A percentile compares a stretch with the other conserved stretches of the same genome.
These are phyloP conservation scores for Kwoniella bestiolae DNA, from an alignment of 768 basidiomycete genomes.

Conservation along the genomic window DNA sequence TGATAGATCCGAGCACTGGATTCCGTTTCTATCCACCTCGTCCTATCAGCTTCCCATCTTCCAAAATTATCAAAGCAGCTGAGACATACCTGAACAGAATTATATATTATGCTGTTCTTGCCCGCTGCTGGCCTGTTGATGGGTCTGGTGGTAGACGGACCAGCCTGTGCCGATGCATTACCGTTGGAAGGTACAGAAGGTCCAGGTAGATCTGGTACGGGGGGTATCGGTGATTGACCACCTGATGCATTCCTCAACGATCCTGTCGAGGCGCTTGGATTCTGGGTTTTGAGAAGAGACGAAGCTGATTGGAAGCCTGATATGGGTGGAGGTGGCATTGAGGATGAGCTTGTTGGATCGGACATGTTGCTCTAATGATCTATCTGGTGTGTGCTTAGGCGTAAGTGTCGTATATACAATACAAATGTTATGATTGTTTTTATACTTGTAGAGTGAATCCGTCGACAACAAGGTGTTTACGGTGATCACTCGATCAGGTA, in stretches of 20 bases:
- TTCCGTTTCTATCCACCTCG: slow-evolving; percentile 71
- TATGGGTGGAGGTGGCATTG: slow-evolving; percentile 22
- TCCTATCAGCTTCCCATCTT: slow-evolving; percentile 3
- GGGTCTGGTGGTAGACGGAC: slow-evolving; percentile 26
- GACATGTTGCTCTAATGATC: too few species aligned
- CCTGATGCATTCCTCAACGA: slow-evolving; percentile 31
- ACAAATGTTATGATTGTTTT: too few species aligned
- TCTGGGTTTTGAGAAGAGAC: slow-evolving; percentile 19
- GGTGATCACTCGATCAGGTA: too few species aligned
- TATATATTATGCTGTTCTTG: slow-evolving; percentile 55
- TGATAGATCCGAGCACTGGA: slow-evolving; percentile 81
- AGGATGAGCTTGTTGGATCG: not conserved
- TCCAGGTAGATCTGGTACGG: slow-evolving; percentile 18
- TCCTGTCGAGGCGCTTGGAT: slow-evolving; percentile 2
- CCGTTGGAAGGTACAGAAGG: not conserved
- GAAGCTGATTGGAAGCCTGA: slow-evolving; percentile 29
- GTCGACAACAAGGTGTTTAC: too few species aligned
- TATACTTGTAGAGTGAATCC: too few species aligned
- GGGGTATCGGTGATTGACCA: slow-evolving; percentile 17
- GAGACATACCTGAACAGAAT: slow-evolving; percentile 49
- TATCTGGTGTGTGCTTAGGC: too few species aligned
- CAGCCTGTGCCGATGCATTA: not conserved
- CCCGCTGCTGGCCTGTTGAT: slow-evolving; percentile 42
- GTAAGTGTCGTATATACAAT: too few species aligned
- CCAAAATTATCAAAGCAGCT: not conserved